Percentiles rank a stretch among this genome's conserved stretches.
These are phyloP conservation scores for Paulownia fortunei DNA, from an alignment of 257 asterid species.

Conservation along the genomic window DNA sequence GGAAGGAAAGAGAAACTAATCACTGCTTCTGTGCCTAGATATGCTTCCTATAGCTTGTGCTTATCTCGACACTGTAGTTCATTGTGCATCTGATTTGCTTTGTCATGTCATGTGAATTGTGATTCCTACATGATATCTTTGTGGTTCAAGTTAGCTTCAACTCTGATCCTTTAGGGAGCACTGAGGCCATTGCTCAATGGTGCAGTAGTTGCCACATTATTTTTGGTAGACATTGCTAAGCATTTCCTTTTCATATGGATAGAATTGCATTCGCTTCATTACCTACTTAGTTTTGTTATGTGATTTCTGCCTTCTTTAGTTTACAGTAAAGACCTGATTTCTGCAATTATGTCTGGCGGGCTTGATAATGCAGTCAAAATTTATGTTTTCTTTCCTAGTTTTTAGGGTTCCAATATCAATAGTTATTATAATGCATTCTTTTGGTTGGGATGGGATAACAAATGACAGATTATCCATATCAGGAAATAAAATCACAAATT, in stretches of 20 bases:
- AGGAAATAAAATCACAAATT: background rate
- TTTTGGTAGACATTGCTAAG: background rate
- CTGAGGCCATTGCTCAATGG: background rate
- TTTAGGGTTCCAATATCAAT: background rate
- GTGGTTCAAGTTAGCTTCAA: background rate
- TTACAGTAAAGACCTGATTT: background rate
- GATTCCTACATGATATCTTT: background rate
- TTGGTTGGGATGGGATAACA: background rate
- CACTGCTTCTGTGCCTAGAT: background rate
- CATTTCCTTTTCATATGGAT: background rate
- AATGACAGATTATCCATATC: background rate
- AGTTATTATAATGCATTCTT: background rate
- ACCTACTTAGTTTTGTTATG: background rate
- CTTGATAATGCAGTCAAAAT: background rate
- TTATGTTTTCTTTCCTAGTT: background rate
- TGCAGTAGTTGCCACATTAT: background rate
- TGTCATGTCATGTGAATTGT: slow-evolving; percentile 3
- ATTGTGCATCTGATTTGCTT: background rate
- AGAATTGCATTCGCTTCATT: background rate
- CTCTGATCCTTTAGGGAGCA: background rate
- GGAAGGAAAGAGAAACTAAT: slow-evolving; percentile 3
- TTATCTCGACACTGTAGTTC: background rate
- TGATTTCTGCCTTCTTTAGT: background rate
- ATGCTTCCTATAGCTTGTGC: background rate
- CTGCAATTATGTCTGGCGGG: background rate